These are phyloP conservation scores for Aspergillus ochraceus DNA, from an alignment of 2,329 filamentous ascomycete species.

Conservation along the genomic window DNA sequence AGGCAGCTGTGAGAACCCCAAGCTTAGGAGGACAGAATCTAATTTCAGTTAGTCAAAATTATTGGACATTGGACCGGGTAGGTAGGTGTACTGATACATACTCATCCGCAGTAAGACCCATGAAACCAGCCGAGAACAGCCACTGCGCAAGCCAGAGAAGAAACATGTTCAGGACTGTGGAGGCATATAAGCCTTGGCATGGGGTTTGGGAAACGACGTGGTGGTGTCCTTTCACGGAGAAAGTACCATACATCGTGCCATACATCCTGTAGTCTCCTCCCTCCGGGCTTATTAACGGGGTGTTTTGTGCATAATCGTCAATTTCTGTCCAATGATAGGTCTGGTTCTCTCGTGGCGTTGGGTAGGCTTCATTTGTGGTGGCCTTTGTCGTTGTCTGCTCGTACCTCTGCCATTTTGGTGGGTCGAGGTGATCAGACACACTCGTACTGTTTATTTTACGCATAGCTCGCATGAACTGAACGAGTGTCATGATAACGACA, in stretches of 20 bases:
- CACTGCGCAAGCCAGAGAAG: neutral
- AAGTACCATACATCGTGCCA: neutral
- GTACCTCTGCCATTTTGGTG: too few relatives aligned
- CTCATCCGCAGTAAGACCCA: neutral
- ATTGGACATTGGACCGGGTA: too few relatives aligned
- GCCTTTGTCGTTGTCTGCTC: neutral
- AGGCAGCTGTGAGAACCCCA: neutral
- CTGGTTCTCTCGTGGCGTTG: neutral
- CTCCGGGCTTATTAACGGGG: neutral
- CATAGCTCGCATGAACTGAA: neutral
- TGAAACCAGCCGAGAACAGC: neutral
- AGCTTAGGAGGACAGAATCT: neutral
- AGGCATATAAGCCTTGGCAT: neutral
- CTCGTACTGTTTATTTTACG: neutral
- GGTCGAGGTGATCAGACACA: neutral
- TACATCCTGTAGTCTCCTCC: too few relatives aligned
- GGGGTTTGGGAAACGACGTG: neutral
- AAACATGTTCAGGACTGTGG: neutral
- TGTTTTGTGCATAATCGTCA: neutral
- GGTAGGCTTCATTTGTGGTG: neutral
- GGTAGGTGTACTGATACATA: neutral
- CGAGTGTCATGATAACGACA: neutral
- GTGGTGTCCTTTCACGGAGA: neutral
- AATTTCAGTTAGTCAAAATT: neutral
- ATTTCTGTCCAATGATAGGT: too few relatives aligned